Conservation (phyloP, 176 grass and related monocot species). For the Carex kokanica region DNA sequence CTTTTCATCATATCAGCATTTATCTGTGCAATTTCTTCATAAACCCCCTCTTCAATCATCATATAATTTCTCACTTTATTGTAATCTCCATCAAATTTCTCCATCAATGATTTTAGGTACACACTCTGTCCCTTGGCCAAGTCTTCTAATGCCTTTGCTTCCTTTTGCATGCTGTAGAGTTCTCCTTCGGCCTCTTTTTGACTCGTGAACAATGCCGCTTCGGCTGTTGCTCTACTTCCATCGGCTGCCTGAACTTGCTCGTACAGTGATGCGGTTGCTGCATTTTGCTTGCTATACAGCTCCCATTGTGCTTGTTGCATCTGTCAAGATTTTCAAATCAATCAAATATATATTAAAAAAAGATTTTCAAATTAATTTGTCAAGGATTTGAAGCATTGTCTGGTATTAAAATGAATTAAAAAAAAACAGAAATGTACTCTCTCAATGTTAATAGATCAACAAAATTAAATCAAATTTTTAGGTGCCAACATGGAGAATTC, state of each 20-base stretch:
- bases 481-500: no score
- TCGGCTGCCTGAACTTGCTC: conserved; percentile 30
- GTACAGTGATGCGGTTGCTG: conserved; percentile 24
- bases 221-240: conserved; percentile 3
- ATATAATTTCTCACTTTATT: conserved; percentile 35
- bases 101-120: conserved; percentile 28
- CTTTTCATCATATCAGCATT: conserved; percentile 34
- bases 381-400: no score
- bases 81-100: conserved; percentile 31
- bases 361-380: not conserved
- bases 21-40: conserved; percentile 38
- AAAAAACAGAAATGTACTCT: no score
- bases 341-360: no score
- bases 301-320: conserved; percentile 39
- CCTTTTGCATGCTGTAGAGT: conserved; percentile 22
- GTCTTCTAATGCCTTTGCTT: conserved; percentile 22
- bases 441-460: no score
- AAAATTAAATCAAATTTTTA: no score
- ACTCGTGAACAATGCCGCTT: conserved; percentile 18
- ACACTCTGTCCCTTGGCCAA: conserved; percentile 26
- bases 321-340: not conserved
- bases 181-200: conserved; percentile 32
- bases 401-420: no score
- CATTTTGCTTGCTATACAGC: conserved; percentile 41
- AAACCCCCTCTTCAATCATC: conserved; percentile 34